Evolutionary conservation across 2,329 filamentous ascomycete species (phyloP).

Genomic region (Mycosphaerelloides madeirae): DNA sequence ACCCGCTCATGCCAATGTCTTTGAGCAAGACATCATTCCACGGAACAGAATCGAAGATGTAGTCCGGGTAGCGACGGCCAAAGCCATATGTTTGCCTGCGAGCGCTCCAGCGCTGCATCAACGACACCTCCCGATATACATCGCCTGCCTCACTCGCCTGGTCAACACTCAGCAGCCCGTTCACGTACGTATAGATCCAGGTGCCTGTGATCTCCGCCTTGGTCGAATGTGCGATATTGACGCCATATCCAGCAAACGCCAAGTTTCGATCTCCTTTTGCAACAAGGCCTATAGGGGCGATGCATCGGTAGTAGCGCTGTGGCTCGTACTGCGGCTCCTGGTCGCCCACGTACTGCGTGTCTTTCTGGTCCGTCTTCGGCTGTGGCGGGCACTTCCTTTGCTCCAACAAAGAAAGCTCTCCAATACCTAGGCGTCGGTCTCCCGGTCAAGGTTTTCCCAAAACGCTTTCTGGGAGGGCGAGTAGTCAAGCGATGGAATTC

Average conservation of each 20-base stretch:
- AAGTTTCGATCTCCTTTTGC: conserved; percentile 7
- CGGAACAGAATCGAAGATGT: conserved; percentile 11
- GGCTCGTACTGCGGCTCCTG: conserved; percentile 4
- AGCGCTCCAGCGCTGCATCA: conserved; percentile 10
- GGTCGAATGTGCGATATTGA: conserved; percentile 11
- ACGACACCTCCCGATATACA: neutral
- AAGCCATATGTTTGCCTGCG: conserved; percentile 12
- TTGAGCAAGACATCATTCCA: conserved; percentile 11
- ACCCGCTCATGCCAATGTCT: conserved; percentile 10
- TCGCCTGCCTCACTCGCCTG: neutral
- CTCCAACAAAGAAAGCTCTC: conserved; percentile 5
- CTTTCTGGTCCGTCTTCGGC: too few relatives aligned
- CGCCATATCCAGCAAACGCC: conserved; percentile 6
- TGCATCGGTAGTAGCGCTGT: conserved; percentile 11
- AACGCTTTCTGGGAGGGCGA: conserved; percentile 2
- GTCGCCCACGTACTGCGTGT: too few relatives aligned
- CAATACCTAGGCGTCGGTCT: conserved; percentile 11
- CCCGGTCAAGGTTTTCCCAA: conserved; percentile 7
- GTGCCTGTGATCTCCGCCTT: conserved; percentile 8
- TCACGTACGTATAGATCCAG: conserved; percentile 14
- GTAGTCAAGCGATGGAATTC: conserved; percentile 10
- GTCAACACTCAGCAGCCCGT: conserved; percentile 9
- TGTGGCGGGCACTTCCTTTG: too few relatives aligned
- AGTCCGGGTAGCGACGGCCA: conserved; percentile 8
- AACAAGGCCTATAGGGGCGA: conserved; percentile 8